Evolutionary conservation across 257 asterid species (phyloP).

Genomic region (Cinchona pubescens): DNA sequence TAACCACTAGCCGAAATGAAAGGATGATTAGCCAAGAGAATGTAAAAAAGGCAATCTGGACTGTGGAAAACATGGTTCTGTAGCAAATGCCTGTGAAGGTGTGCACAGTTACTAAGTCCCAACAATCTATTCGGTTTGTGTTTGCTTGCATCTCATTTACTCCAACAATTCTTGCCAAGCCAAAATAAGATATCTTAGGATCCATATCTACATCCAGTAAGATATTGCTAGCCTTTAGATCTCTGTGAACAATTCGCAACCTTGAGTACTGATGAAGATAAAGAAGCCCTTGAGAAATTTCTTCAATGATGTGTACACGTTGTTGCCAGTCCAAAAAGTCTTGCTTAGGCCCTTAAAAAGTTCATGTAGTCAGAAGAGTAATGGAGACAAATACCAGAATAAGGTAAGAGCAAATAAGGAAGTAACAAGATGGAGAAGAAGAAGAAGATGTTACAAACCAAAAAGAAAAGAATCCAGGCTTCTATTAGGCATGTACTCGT

Average conservation of each 20-base stretch:
- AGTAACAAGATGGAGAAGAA: not conserved
- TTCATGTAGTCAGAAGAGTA: too few relatives aligned
- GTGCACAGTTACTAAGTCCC: conserved; percentile 61
- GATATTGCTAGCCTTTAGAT: conserved; percentile 55
- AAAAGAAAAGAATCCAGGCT: conserved; percentile 35
- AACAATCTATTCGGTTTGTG: conserved; percentile 43
- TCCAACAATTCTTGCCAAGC: conserved; percentile 55
- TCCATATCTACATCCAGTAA: conserved; percentile 53
- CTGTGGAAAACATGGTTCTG: too few relatives aligned
- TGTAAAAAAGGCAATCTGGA: too few relatives aligned
- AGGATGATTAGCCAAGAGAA: too few relatives aligned
- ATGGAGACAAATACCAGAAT: too few relatives aligned
- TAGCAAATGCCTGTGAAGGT: too few relatives aligned
- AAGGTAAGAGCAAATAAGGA: too few relatives aligned
- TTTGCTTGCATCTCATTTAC: conserved; percentile 41
- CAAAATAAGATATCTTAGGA: conserved; percentile 64
- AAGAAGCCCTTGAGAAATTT: conserved; percentile 36
- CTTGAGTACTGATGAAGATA: conserved; percentile 63
- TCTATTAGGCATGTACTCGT: too few relatives aligned
- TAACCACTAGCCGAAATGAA: too few relatives aligned
- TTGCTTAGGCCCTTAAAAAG: too few relatives aligned
- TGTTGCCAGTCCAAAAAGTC: conserved; percentile 35
- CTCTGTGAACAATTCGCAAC: conserved; percentile 49
- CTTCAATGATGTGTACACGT: conserved; percentile 22
- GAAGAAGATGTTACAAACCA: not conserved